Evolutionary conservation across 805 yeast genomes (phyloP), one percentile per base, ranked within the genome.

Genomic region (Candida caryicola): DNA sequence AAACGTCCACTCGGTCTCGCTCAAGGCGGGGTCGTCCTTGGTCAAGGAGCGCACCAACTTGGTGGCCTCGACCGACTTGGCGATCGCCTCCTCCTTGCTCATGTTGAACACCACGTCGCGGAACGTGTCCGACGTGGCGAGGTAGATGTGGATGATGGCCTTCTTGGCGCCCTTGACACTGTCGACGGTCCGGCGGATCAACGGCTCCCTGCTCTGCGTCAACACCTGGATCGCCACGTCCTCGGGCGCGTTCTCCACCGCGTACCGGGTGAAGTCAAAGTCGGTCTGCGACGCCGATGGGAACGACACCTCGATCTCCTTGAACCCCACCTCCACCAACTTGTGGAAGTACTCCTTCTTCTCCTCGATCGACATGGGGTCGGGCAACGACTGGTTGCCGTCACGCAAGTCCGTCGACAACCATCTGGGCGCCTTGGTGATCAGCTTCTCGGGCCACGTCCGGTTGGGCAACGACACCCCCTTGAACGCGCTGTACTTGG

Each of bases 231-330:
- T 79, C 29, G 73, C 60, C 15, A 83, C 90, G 54, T 82, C 91
- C 14, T 73, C 83, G 8, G 91, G 91, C 19, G 87, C 85, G 51
- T 78, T 76, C 57, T 81, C 86, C 31, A 83, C 88, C 5, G 89
- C 90, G 51, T 77, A 83, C 43, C 89, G 69, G 16, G 91, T 83
- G 69, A 83, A 83, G 61, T 83, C 91, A 54, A 83, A 83, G 64
- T 83, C 91, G 5, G 87, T 81, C 57, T 83, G 90, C 3, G 89
- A 82, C 3, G 90, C 90, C 19, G 87, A 80, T 7, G 91, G 91
- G 65, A 83, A 83, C 2, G 87, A 70, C 33, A 83, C 91, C 61
- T 83, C 91, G 51, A 83, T 83, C 64, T 83, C 91, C 56, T 83
- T 83, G 66, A 83, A 82, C 2, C 91, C 91, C 40, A 83, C 68